Conservation (phyloP, 805 yeast genomes). For the Saccharomyces eubayanus region DNA sequence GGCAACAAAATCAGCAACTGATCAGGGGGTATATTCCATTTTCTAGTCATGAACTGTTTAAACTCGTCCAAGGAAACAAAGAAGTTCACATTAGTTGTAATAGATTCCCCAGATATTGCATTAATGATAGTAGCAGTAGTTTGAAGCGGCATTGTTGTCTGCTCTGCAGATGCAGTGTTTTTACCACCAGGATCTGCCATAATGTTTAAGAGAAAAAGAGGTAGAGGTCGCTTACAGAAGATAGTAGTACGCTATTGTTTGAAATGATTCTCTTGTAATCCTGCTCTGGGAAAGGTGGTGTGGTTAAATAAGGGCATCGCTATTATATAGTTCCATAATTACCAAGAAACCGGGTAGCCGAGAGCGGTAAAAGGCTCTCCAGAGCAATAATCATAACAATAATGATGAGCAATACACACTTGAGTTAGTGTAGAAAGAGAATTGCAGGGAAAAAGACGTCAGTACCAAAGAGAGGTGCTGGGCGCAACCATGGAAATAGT, state of each 20-base stretch:
- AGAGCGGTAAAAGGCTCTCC: neutral
- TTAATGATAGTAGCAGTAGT: slow-evolving; percentile 21
- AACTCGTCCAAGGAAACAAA: slow-evolving; percentile 38
- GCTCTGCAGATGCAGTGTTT: neutral
- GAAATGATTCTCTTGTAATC: neutral
- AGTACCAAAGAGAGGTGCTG: neutral
- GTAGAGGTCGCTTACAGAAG: neutral
- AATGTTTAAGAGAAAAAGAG: neutral
- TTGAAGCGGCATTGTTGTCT: neutral
- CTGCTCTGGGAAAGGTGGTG: neutral
- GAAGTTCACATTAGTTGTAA: slow-evolving; percentile 32
- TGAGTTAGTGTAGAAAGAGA: neutral
- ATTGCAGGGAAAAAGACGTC: neutral
- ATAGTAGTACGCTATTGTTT: neutral
- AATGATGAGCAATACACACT: neutral
- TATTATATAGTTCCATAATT: neutral
- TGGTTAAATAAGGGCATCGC: neutral
- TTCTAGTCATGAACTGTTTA: slow-evolving; percentile 34
- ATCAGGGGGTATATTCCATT: slow-evolving; percentile 35
- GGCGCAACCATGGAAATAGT: slow-evolving; percentile 7
- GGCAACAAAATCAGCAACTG: slow-evolving; percentile 51
- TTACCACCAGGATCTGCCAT: neutral
- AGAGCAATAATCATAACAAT: neutral
- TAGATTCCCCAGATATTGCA: slow-evolving; percentile 38
- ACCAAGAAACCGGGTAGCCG: neutral